A percentile compares a stretch with the other conserved stretches of the same genome.
Conservation (phyloP, 257 asterid species). For the Rubia yunnanensis region DNA sequence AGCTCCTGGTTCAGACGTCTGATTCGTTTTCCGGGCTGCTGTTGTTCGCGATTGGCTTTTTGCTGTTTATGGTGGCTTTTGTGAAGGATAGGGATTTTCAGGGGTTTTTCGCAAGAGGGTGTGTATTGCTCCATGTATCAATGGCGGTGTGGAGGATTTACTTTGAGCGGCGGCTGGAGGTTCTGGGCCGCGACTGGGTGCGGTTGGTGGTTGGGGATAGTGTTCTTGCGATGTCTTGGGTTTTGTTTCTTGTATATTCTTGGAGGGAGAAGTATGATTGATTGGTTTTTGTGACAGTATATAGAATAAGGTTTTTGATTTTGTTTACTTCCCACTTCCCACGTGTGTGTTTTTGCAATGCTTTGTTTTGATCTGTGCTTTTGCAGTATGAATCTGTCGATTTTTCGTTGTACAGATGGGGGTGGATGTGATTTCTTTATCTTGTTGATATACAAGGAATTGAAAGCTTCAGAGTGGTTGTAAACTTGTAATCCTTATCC, state of each 20-base stretch:
- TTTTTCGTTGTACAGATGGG: not conserved
- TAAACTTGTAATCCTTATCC: no score
- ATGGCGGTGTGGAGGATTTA: constrained; percentile 86
- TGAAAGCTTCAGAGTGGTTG: not conserved
- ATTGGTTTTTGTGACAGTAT: not conserved
- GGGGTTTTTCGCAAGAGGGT: constrained; percentile 67
- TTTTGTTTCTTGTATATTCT: constrained; percentile 62
- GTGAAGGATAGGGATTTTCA: constrained; percentile 81
- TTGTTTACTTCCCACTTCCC: not conserved
- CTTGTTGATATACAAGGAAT: constrained; percentile 3
- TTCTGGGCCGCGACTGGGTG: constrained; percentile 79
- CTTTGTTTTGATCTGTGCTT: not conserved
- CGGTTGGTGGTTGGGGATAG: constrained; percentile 73
- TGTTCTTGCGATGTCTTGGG: constrained; percentile 73
- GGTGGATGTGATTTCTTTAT: constrained; percentile 5
- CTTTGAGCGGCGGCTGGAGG: constrained; percentile 80
- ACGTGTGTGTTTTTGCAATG: not conserved
- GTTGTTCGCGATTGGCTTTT: constrained; percentile 61
- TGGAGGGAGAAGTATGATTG: constrained; percentile 97
- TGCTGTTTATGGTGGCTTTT: constrained; percentile 91
- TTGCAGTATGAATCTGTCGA: constrained; percentile 6
- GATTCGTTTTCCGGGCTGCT: constrained; percentile 91
- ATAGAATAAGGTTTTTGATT: not conserved
- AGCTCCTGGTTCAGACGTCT: constrained; percentile 71
- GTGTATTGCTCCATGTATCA: constrained; percentile 67